Percentiles rank a stretch among this genome's conserved stretches.
Evolutionary conservation across 192 early-diverging fungal species (phyloP).

Genomic region (Chytriomyces sp.): DNA sequence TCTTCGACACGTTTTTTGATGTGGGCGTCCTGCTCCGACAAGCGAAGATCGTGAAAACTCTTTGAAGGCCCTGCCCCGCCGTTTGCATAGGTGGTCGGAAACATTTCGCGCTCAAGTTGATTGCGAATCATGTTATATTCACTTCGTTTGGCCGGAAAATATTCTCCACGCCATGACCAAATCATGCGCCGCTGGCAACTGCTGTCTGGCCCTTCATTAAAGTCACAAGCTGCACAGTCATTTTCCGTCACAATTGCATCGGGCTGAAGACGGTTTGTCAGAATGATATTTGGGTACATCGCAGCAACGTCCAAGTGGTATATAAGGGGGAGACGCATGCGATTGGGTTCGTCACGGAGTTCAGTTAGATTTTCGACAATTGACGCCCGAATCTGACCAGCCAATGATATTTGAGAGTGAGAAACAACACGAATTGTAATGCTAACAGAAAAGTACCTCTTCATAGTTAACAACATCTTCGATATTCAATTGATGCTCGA

Average conservation of each 20-base stretch:
- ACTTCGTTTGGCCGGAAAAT: slow-evolving; percentile 84
- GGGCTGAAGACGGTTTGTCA: slow-evolving; percentile 97
- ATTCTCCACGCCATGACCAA: slow-evolving; percentile 99
- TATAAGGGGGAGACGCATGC: slow-evolving; percentile 80
- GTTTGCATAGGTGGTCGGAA: slow-evolving; percentile 60
- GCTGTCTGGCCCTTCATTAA: slow-evolving; percentile 82
- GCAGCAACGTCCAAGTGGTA: slow-evolving; percentile 99
- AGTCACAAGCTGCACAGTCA: slow-evolving; percentile 91
- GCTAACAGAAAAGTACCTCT: slow-evolving; percentile 60
- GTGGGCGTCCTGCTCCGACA: slow-evolving; percentile 69
- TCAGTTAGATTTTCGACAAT: slow-evolving; percentile 71
- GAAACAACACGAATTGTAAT: background rate
- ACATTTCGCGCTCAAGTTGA: slow-evolving; percentile 81
- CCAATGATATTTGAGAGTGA: background rate
- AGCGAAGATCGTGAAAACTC: slow-evolving; percentile 71
- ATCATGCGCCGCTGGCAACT: slow-evolving; percentile 90
- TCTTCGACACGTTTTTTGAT: slow-evolving; percentile 83
- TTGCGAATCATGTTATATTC: slow-evolving; percentile 92
- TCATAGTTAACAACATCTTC: slow-evolving; percentile 89
- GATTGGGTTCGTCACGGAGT: slow-evolving; percentile 81
- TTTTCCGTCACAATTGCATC: slow-evolving; percentile 92
- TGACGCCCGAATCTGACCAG: slow-evolving; percentile 54
- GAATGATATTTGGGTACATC: slow-evolving; percentile 99
- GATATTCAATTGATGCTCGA: slow-evolving; percentile 76
- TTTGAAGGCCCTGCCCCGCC: slow-evolving; percentile 32